Conservation (phyloP, 306 rosid genomes). For the Cucumis hystrix region DNA sequence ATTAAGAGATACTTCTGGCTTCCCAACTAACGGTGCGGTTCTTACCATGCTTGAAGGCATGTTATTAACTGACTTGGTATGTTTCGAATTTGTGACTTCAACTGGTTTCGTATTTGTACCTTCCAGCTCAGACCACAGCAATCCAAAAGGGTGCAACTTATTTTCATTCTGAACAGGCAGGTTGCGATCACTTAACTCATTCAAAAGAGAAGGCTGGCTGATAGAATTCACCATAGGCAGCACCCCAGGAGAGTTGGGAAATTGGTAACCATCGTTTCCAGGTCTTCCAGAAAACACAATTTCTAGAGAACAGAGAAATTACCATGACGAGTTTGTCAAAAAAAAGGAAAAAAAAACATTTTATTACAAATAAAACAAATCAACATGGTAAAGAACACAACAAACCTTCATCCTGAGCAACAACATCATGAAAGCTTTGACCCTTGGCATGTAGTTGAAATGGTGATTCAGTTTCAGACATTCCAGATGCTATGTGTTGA, state of each 20-base stretch:
- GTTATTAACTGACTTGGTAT: constrained; percentile 15
- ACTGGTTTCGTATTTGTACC: constrained; percentile 16
- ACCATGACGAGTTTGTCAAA: neutral
- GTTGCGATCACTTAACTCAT: constrained; percentile 24
- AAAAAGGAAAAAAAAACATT: neutral
- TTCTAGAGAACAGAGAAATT: constrained; percentile 16
- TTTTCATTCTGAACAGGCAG: constrained; percentile 22
- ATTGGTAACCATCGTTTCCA: constrained; percentile 16
- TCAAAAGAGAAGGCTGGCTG: constrained; percentile 13
- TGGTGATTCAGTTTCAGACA: constrained; percentile 22
- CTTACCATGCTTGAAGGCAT: constrained; percentile 20
- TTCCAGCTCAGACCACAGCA: constrained; percentile 51
- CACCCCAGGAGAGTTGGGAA: constrained; percentile 18
- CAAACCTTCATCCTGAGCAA: constrained; percentile 37
- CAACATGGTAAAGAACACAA: neutral
- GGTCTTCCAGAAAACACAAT: constrained; percentile 32
- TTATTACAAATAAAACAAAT: neutral
- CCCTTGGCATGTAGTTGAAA: constrained; percentile 22
- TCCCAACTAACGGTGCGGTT: constrained; percentile 20
- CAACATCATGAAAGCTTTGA: constrained; percentile 24
- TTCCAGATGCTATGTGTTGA: constrained; percentile 22
- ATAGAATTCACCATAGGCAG: constrained; percentile 12
- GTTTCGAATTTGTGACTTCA: constrained; percentile 23
- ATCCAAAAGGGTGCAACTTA: constrained; percentile 48
- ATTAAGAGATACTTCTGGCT: constrained; percentile 23